Conservation (phyloP, 768 basidiomycete species). For the Tulasnella calospora region DNA sequence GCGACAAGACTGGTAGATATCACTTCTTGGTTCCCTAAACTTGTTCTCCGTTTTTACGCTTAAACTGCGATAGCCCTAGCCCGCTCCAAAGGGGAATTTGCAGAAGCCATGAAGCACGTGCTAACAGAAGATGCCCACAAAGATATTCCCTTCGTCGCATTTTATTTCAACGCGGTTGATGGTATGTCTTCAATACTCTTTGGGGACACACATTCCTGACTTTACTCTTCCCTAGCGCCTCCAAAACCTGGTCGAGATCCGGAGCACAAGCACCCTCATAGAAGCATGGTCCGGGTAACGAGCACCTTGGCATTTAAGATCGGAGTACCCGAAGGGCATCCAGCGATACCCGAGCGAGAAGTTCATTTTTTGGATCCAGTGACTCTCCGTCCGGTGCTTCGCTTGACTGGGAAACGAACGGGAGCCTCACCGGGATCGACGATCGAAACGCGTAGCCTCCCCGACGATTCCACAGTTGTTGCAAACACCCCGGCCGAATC, state of each 20-base stretch:
- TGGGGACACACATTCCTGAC: background rate
- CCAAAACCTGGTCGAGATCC: background rate
- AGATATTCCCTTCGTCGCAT: slow-evolving; percentile 22
- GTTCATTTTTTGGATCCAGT: slow-evolving; percentile 12
- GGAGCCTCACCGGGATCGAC: background rate
- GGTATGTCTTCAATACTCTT: background rate
- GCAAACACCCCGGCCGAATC: slow-evolving; percentile 26
- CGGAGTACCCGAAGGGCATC: slow-evolving; percentile 28
- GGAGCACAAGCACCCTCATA: background rate
- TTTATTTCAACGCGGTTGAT: slow-evolving; percentile 18
- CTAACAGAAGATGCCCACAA: slow-evolving; percentile 13
- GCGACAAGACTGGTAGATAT: slow-evolving; percentile 24
- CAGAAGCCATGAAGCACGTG: background rate
- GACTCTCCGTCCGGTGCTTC: background rate
- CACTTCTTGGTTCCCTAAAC: too few species aligned
- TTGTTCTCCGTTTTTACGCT: background rate
- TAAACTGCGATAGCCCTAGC: background rate
- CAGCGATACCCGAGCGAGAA: slow-evolving; percentile 19
- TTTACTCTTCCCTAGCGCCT: background rate
- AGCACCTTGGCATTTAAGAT: slow-evolving; percentile 28
- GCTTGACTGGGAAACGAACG: background rate
- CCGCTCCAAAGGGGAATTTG: slow-evolving; percentile 13
- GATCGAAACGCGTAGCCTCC: background rate
- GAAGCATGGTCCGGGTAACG: slow-evolving; percentile 16
- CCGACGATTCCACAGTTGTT: slow-evolving; percentile 21